Conservation (phyloP, 208 protist species). For the Wallacemonas collosoma region DNA sequence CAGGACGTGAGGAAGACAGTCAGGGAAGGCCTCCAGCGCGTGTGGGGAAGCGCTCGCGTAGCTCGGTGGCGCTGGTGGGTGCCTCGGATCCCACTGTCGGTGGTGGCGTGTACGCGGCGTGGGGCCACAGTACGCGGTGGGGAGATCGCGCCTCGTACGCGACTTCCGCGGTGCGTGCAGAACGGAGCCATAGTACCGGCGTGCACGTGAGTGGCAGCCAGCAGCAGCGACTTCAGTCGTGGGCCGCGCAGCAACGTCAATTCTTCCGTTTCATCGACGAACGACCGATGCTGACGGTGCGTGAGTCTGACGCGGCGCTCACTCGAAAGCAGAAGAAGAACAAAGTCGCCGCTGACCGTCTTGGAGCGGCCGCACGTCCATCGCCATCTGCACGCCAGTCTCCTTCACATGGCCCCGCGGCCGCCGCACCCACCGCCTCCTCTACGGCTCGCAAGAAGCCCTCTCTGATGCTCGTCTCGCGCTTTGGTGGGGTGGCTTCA, state of each 20-base stretch:
- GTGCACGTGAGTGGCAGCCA: constrained; percentile 3
- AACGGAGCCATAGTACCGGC: neutral
- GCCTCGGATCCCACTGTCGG: neutral
- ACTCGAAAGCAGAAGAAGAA: neutral
- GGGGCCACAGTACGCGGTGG: neutral
- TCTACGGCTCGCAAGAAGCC: neutral
- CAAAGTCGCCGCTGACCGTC: too few species aligned
- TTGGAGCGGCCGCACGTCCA: too few species aligned
- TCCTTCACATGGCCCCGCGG: too few species aligned
- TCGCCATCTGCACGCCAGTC: too few species aligned
- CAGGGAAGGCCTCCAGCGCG: neutral
- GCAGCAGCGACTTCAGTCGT: constrained; percentile 31
- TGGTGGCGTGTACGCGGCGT: neutral
- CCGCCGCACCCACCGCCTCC: neutral
- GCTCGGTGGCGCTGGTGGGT: constrained; percentile 14
- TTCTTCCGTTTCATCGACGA: constrained; percentile 78
- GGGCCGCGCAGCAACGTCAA: constrained; percentile 42
- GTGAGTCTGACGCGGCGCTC: constrained; percentile 4
- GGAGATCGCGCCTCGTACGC: neutral
- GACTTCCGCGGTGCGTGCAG: neutral
- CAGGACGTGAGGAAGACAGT: neutral
- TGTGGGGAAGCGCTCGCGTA: neutral
- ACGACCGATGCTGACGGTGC: constrained; percentile 41
- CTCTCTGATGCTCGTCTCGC: neutral
- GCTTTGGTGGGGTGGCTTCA: neutral